phyloP scores from a whole-genome alignment of 495 filamentous ascomycete genomes.

The Penicillium waksmanii region DNA sequence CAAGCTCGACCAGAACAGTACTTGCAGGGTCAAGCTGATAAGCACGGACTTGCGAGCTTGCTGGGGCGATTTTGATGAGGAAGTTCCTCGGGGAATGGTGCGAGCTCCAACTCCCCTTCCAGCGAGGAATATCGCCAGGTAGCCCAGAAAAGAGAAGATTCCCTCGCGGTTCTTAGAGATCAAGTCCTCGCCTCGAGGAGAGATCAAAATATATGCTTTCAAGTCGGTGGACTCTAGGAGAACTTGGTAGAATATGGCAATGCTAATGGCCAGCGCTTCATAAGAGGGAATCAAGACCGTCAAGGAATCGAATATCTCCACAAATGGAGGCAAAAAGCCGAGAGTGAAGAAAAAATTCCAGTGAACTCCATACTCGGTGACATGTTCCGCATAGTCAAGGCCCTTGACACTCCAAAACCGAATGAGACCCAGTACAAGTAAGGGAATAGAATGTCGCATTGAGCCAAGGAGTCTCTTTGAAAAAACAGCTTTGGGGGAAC shows the following conservation, averaged over 20 bases:
- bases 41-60: slow-evolving; percentile 58
- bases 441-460: slow-evolving; percentile 77
- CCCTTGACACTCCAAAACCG: slow-evolving; percentile 89
- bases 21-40: slow-evolving; percentile 60
- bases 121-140: slow-evolving; percentile 91
- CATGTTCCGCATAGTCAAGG: slow-evolving; percentile 94
- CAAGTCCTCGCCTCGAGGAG: slow-evolving; percentile 70
- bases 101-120: slow-evolving; percentile 82
- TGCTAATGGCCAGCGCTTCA: slow-evolving; percentile 66
- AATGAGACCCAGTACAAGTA: slow-evolving; percentile 79
- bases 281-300: slow-evolving; percentile 67
- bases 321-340: slow-evolving; percentile 83
- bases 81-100: slow-evolving; percentile 66
- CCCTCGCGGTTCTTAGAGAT: slow-evolving; percentile 92
- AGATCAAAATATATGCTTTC: slow-evolving; percentile 83
- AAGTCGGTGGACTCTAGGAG: slow-evolving; percentile 75
- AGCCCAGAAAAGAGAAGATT: slow-evolving; percentile 89
- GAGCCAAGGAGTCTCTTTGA: slow-evolving; percentile 60
- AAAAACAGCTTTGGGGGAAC: slow-evolving; percentile 46
- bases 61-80: slow-evolving; percentile 38
- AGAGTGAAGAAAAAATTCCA: slow-evolving; percentile 99
- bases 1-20: slow-evolving; percentile 65
- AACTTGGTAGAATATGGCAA: slow-evolving; percentile 70
- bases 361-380: slow-evolving; percentile 96
- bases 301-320: slow-evolving; percentile 78